These are phyloP conservation scores for Heliosperma pusillum DNA, from an alignment of 148 eudicot species.

Conservation along the genomic window DNA sequence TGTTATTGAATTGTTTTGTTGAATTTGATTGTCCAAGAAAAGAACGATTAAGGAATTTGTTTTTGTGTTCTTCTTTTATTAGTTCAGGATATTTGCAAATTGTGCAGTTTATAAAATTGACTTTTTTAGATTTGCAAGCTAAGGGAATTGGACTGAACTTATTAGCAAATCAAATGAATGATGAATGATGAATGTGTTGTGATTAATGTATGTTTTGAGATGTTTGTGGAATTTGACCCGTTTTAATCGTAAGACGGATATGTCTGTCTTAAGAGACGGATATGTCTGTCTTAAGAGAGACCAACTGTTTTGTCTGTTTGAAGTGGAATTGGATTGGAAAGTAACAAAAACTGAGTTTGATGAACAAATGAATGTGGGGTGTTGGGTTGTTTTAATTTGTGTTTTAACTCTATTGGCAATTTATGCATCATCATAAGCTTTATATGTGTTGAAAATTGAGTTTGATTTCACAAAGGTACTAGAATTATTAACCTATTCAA, in stretches of 20 bases:
- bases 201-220: slow-evolving; percentile 18
- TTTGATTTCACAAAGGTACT: slow-evolving; percentile 13
- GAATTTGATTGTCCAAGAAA: slow-evolving; percentile 19
- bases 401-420: too few species aligned
- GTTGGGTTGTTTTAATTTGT: slow-evolving; percentile 1
- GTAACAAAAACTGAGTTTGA: slow-evolving; percentile 13
- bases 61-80: slow-evolving; percentile 4
- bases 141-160: slow-evolving; percentile 17
- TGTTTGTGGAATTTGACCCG: slow-evolving; percentile 17
- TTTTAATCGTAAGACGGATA: too few species aligned
- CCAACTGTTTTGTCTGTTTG: too few species aligned
- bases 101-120: slow-evolving; percentile 11
- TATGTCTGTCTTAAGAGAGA: too few species aligned
- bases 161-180: slow-evolving; percentile 26
- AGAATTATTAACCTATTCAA: slow-evolving; percentile 10
- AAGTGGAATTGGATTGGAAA: slow-evolving; percentile 18
- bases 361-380: slow-evolving; percentile 21
- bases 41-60: not conserved
- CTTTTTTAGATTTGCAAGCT: slow-evolving; percentile 34
- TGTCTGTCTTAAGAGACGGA: too few species aligned
- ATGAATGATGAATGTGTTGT: slow-evolving; percentile 21
- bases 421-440: too few species aligned
- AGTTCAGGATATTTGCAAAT: not conserved
- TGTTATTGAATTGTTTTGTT: slow-evolving; percentile 19
- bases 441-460: not conserved